Conservation (phyloP, 139 green algal genomes). For the Microglena sp. region DNA sequence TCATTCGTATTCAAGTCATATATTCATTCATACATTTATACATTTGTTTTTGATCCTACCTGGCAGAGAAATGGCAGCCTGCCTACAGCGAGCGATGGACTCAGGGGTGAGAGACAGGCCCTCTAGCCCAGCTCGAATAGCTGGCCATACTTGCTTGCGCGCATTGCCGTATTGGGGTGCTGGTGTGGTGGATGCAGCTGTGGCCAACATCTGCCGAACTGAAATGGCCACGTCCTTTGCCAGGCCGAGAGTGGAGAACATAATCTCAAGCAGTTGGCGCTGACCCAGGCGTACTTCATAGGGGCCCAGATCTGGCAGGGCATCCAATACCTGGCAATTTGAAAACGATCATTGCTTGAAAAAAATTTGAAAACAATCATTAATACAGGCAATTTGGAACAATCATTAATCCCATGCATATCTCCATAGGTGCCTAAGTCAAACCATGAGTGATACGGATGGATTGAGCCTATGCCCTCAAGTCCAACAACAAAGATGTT, state of each 20-base stretch:
- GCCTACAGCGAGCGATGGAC: conserved; percentile 40
- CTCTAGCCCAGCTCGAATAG: conserved; percentile 46
- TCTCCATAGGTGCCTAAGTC: too few relatives aligned
- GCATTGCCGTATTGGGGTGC: conserved; percentile 1
- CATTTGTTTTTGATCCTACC: too few relatives aligned
- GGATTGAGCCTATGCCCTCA: too few relatives aligned
- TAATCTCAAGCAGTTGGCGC: conserved; percentile 35
- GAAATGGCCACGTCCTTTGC: conserved; percentile 17
- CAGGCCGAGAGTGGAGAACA: conserved; percentile 15
- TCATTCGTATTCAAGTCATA: too few relatives aligned
- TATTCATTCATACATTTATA: too few relatives aligned
- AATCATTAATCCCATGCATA: background rate
- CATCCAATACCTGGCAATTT: conserved; percentile 20
- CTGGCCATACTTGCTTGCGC: conserved; percentile 38
- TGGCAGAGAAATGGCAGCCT: background rate
- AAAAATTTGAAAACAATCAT: background rate
- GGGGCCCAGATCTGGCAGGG: conserved; percentile 26
- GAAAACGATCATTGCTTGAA: background rate
- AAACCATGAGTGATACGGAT: too few relatives aligned
- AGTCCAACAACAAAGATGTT: too few relatives aligned
- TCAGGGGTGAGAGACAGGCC: conserved; percentile 43
- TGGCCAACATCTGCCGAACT: conserved; percentile 39
- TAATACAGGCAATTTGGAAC: background rate
- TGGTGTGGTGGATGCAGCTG: conserved; percentile 11
- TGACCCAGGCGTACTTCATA: conserved; percentile 53